A percentile compares a stretch with the other conserved stretches of the same genome.
Evolutionary conservation across 2,329 filamentous ascomycete species (phyloP).

Genomic region (Phialophora macrospora): DNA sequence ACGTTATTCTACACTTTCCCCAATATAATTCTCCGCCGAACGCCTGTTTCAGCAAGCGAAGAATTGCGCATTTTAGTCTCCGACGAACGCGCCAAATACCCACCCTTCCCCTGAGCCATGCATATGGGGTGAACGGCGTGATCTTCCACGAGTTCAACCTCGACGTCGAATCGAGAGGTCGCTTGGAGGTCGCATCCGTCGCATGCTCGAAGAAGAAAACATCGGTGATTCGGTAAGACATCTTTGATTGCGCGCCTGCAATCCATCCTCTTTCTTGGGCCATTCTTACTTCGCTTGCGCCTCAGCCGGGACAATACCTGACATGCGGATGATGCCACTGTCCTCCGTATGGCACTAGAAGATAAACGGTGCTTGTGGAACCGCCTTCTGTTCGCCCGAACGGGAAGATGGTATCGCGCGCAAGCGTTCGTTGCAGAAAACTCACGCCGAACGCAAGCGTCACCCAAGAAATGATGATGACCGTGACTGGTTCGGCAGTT

Average conservation of each 20-base stretch:
- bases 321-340: not conserved
- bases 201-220: not conserved
- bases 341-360: not conserved
- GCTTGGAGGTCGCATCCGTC: not conserved
- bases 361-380: not conserved
- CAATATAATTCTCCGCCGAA: conserved; percentile 12
- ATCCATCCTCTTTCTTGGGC: not conserved
- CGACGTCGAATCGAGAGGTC: not conserved
- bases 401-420: not conserved
- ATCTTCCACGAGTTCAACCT: not conserved
- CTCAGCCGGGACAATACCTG: not conserved
- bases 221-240: conserved; percentile 1
- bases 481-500: not conserved
- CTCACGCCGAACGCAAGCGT: not conserved
- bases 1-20: not conserved
- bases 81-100: not conserved
- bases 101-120: conserved; percentile 19
- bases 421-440: not conserved
- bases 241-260: not conserved
- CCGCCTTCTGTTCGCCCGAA: not conserved
- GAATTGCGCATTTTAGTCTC: conserved; percentile 15
- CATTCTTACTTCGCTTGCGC: not conserved
- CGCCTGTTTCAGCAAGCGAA: conserved; percentile 20
- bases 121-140: conserved; percentile 4
- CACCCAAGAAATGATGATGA: not conserved